phyloP scores from a whole-genome alignment of 2,329 filamentous ascomycete species.

The Scortechinia acanthostroma region DNA sequence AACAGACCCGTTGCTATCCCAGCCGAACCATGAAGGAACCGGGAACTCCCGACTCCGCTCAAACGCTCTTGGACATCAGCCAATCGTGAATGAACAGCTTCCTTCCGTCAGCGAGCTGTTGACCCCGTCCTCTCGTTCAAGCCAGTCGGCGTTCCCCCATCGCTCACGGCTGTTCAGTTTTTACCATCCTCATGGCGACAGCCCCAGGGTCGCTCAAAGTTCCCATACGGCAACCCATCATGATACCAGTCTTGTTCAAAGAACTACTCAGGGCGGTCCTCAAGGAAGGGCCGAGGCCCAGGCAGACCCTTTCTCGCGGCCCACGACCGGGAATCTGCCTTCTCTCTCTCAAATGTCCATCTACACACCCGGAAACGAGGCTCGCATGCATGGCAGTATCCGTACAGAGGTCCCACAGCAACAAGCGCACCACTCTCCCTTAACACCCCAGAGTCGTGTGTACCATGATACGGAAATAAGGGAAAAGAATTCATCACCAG shows the following conservation, averaged over 20 bases:
- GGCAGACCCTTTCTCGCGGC: too few species aligned
- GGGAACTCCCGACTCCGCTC: background rate
- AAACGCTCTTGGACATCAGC: background rate
- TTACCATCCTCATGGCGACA: background rate
- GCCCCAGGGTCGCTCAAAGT: too few species aligned
- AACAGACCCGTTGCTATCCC: background rate
- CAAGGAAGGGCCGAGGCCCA: too few species aligned
- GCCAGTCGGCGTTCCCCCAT: background rate
- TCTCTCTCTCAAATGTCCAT: background rate
- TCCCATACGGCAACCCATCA: background rate
- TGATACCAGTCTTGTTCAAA: background rate
- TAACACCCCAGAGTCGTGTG: background rate
- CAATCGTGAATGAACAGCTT: background rate
- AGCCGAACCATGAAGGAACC: background rate
- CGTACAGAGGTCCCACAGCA: background rate
- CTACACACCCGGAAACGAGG: background rate
- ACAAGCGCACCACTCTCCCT: background rate
- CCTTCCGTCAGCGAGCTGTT: background rate
- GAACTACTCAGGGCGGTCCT: too few species aligned
- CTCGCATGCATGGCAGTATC: background rate
- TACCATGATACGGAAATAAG: background rate
- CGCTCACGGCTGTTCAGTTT: too few species aligned
- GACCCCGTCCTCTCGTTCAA: background rate
- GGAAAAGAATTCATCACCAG: too few species aligned
- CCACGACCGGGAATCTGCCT: background rate